Evolutionary conservation across 495 filamentous ascomycete species (phyloP).

Genomic region (Elaphomyces granulatus): DNA sequence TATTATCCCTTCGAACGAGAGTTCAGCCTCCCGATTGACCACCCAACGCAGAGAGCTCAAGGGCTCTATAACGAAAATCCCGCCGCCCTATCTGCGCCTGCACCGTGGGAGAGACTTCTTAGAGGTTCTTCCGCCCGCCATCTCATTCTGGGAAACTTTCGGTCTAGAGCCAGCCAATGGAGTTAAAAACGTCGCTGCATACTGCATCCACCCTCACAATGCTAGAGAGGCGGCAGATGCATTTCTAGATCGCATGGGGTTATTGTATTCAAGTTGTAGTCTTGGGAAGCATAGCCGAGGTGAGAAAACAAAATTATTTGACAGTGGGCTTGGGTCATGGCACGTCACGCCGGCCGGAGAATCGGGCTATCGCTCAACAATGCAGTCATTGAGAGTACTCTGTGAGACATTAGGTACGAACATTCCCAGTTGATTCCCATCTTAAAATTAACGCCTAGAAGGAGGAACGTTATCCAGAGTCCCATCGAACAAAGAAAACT

Average conservation of each 20-base stretch:
- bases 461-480: slow-evolving; percentile 31
- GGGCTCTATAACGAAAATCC: slow-evolving; percentile 21
- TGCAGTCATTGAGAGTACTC: slow-evolving; percentile 24
- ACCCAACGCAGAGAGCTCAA: slow-evolving; percentile 19
- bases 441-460: slow-evolving; percentile 14
- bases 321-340: slow-evolving; percentile 46
- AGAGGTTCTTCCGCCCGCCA: slow-evolving; percentile 63
- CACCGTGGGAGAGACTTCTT: slow-evolving; percentile 58
- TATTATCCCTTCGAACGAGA: slow-evolving; percentile 5
- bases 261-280: slow-evolving; percentile 64
- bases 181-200: slow-evolving; percentile 60
- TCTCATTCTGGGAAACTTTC: slow-evolving; percentile 85
- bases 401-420: slow-evolving; percentile 32
- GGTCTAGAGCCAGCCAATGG: slow-evolving; percentile 68
- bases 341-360: slow-evolving; percentile 17
- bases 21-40: slow-evolving; percentile 8
- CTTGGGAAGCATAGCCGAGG: slow-evolving; percentile 57
- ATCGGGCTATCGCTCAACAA: slow-evolving; percentile 19
- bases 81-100: slow-evolving; percentile 59
- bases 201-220: slow-evolving; percentile 62
- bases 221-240: slow-evolving; percentile 43
- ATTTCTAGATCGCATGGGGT: slow-evolving; percentile 58
- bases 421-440: slow-evolving; percentile 5
- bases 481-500: slow-evolving; percentile 39
- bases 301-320: slow-evolving; percentile 33